A percentile compares a stretch with the other conserved stretches of the same genome.
phyloP scores from a whole-genome alignment of 768 basidiomycete genomes.

The Sporobolomyces pararoseus region DNA sequence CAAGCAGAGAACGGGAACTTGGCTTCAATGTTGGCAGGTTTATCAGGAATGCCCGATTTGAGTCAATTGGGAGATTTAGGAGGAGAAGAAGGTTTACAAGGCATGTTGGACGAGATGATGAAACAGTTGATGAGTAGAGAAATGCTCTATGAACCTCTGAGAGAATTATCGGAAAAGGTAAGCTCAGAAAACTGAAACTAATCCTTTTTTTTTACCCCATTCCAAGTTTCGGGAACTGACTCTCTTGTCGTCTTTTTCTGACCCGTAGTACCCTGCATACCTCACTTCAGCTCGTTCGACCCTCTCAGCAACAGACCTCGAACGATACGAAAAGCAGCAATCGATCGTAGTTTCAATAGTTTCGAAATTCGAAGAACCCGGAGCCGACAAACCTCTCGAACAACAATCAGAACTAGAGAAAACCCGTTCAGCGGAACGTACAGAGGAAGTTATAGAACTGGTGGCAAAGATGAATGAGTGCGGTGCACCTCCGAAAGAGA shows the following conservation, averaged over 20 bases:
- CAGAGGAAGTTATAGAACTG: constrained; percentile 59
- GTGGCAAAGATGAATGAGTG: constrained; percentile 81
- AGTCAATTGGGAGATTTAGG: constrained; percentile 46
- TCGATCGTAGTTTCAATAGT: constrained; percentile 60
- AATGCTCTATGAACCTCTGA: constrained; percentile 77
- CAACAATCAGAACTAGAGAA: constrained; percentile 6
- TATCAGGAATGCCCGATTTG: constrained; percentile 42
- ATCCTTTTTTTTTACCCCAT: too few relatives aligned
- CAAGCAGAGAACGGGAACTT: constrained; percentile 26
- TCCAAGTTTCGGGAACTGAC: too few relatives aligned
- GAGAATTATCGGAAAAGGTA: constrained; percentile 70
- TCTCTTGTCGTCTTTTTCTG: too few relatives aligned
- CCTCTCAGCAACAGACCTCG: constrained; percentile 59
- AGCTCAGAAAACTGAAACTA: too few relatives aligned
- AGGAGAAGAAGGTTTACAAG: constrained; percentile 54
- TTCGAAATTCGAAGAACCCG: constrained; percentile 62
- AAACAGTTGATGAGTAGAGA: constrained; percentile 74
- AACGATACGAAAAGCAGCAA: constrained; percentile 64
- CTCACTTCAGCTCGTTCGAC: constrained; percentile 59
- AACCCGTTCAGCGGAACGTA: constrained; percentile 51
- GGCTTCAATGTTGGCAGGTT: constrained; percentile 46
- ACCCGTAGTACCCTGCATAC: constrained; percentile 68
- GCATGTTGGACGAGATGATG: constrained; percentile 76
- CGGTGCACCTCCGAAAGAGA: constrained; percentile 71
- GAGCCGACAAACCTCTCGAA: constrained; percentile 52